Percentiles rank a stretch among this genome's conserved stretches.
phyloP scores from a whole-genome alignment of 1,284 basidiomycete species.

The Irpex sp. region DNA sequence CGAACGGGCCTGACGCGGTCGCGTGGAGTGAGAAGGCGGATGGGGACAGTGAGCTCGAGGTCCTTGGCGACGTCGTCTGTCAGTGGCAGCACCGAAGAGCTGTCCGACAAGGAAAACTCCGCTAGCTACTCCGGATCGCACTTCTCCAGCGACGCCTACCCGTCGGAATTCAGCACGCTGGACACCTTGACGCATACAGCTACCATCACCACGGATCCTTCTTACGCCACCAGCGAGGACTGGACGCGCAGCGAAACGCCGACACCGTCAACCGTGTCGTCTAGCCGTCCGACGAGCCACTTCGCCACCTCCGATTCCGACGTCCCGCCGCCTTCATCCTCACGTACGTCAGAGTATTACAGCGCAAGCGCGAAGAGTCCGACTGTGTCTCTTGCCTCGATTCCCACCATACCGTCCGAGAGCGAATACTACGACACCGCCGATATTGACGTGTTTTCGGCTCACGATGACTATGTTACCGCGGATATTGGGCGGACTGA shows the following conservation, averaged over 20 bases:
- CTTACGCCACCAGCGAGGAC: slow-evolving; percentile 21
- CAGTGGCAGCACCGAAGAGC: slow-evolving; percentile 32
- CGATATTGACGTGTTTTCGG: slow-evolving; percentile 48
- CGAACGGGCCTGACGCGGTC: slow-evolving; percentile 47
- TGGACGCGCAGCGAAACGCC: slow-evolving; percentile 13
- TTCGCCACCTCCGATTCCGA: slow-evolving; percentile 1
- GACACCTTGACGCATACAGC: slow-evolving; percentile 33
- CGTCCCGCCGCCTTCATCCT: slow-evolving; percentile 4
- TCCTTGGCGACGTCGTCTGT: slow-evolving; percentile 33
- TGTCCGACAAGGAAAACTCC: slow-evolving; percentile 58
- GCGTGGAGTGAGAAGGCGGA: slow-evolving; percentile 53
- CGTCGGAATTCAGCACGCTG: slow-evolving; percentile 29
- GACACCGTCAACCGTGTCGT: slow-evolving; percentile 11
- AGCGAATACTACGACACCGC: slow-evolving; percentile 24
- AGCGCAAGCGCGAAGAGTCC: slow-evolving; percentile 13
- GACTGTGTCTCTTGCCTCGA: slow-evolving; percentile 6
- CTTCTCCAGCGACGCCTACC: slow-evolving; percentile 17
- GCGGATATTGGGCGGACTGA: slow-evolving; percentile 46
- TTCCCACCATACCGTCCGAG: slow-evolving; percentile 15
- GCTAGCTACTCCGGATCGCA: slow-evolving; percentile 21
- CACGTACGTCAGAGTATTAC: slow-evolving; percentile 8
- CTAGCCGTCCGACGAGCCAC: slow-evolving; percentile 9
- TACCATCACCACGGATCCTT: slow-evolving; percentile 4
- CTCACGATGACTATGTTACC: slow-evolving; percentile 44
- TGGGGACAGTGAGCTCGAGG: slow-evolving; percentile 32